Base-by-base conservation (phyloP, 352 stramenopile genomes). In the Globisporangium paroecandrum region DNA sequence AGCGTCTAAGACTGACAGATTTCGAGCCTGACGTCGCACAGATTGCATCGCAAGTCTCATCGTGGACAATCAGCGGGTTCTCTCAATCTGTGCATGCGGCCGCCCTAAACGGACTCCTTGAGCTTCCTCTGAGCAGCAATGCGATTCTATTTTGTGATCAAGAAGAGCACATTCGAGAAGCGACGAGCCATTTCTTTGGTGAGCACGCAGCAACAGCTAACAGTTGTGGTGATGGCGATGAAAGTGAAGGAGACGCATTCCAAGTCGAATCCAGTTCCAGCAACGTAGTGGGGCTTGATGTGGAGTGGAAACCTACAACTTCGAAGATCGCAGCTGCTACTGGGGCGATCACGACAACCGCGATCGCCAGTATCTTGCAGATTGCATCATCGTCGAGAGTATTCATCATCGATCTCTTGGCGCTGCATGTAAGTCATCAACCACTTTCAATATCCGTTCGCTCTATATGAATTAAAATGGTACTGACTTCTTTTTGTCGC, bases 361-460 rank as follows among this genome's bases (percentile, higher is more conserved):
- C 75, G 18, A 47, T 89, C 13, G 83, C 83, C 0, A 91, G 83
- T 47, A 87, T 89, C 38, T 60, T 91, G 8, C 83, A 91, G 57
- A 87, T 91, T 47, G 79, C 83, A 13, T 78, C 81, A 1, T 51
- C 51, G 4, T 71, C 75, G 1, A 66, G 57, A 49, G 74, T 87
- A 32, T 87, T 90, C 55, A 68, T 91, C 53, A 68, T 90, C 47
- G 81, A 91, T 59, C 67, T 91, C 24, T 66, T 91, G 25, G 55
- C 63, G 43, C 70, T 91, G 18, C 78, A 91, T 70, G 83, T 91
- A 71, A 59, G 82, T 29, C 12, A 18, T 18, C 25, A 34, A 18
- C 15, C 25, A 34, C 1, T 29, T 57, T 18, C 12, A 12, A 34
- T 15, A 15, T 12, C 12, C 4, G 0, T 20, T 41, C 0, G 8